Evolutionary conservation across 1,139 yeast genomes (phyloP), one percentile per base, ranked within the genome.

Genomic region (Geotrichum candidum): DNA sequence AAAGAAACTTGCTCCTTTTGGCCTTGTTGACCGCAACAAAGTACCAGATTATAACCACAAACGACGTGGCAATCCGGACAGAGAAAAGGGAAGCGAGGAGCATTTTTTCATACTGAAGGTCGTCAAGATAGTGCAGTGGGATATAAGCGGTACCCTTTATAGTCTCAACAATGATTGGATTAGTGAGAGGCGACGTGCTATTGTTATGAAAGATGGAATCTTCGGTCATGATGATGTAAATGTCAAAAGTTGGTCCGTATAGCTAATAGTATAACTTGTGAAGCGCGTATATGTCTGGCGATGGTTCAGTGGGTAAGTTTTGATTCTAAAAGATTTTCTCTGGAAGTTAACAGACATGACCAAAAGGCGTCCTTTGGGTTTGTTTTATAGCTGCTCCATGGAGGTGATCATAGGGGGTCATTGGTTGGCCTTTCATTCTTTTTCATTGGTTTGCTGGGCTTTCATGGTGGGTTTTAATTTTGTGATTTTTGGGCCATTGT

Each of bases 1-100:
- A 91, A 45, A 90, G 82, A 3, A 91, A 88, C 0, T 91, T 83
- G 52, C 75, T 80, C 56, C 65, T 59, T 27, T 31, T 25, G 2
- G 29, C 10, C 33, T 55, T 48, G 35, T 65, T 63, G 11, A 62
- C 58, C 48, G 67, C 55, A 53, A 69, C 59, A 22, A 69, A 63
- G 51, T 67, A 61, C 18, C 67, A 58, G 46, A 68, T 61, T 13
- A 67, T 45, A 11, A 68, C 57, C 29, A 70, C 63, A 23, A 65
- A 57, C 10, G 67, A 72, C 22, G 80, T 77, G 2, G 81, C 80
- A 51, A 80, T 67, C 50, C 81, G 68, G 15, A 76, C 73, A n/a
- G 76, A 73, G 56, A 69, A 66, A 23, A 73, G 62, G 18, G 72
- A 61, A 3, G 78, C 79, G 23, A 73, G 66, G 18, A 73, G 73